Percentiles rank a stretch among this genome's conserved stretches.
phyloP scores from a whole-genome alignment of 345 rosid genomes.

The Gossypium turneri region DNA sequence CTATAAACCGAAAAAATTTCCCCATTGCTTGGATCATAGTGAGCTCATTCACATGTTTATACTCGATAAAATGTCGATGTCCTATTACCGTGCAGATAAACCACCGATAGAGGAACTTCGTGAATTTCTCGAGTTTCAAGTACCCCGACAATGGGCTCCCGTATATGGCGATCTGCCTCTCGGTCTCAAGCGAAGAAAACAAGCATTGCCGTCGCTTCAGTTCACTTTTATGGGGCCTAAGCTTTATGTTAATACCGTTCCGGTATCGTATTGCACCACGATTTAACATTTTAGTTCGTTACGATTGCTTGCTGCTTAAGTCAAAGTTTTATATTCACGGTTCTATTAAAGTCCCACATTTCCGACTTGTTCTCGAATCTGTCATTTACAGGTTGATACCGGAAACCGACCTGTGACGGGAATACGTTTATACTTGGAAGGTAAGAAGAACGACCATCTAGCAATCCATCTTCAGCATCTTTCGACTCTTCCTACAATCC shows the following conservation, averaged over 20 bases:
- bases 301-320: not conserved
- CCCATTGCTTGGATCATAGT: not conserved
- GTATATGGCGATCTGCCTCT: slow-evolving; percentile 87
- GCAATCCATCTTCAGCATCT: slow-evolving; percentile 94
- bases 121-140: slow-evolving; percentile 57
- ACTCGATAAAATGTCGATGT: not conserved
- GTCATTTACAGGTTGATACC: slow-evolving; percentile 62
- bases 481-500: slow-evolving; percentile 50
- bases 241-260: slow-evolving; percentile 68
- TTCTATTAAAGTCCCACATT: slow-evolving; percentile 2
- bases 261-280: slow-evolving; percentile 34
- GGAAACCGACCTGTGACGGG: slow-evolving; percentile 85
- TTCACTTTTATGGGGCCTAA: slow-evolving; percentile 73
- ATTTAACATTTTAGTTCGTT: not conserved
- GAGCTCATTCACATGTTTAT: not conserved
- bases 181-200: slow-evolving; percentile 59
- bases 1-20: not conserved
- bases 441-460: slow-evolving; percentile 79
- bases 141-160: slow-evolving; percentile 73
- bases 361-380: not conserved
- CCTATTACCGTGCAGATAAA: slow-evolving; percentile 52
- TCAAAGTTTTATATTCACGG: not conserved
- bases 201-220: slow-evolving; percentile 40
- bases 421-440: slow-evolving; percentile 78
- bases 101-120: slow-evolving; percentile 89